Conservation (phyloP, 2,329 filamentous ascomycete species). For the Aspergillus bombycis region DNA sequence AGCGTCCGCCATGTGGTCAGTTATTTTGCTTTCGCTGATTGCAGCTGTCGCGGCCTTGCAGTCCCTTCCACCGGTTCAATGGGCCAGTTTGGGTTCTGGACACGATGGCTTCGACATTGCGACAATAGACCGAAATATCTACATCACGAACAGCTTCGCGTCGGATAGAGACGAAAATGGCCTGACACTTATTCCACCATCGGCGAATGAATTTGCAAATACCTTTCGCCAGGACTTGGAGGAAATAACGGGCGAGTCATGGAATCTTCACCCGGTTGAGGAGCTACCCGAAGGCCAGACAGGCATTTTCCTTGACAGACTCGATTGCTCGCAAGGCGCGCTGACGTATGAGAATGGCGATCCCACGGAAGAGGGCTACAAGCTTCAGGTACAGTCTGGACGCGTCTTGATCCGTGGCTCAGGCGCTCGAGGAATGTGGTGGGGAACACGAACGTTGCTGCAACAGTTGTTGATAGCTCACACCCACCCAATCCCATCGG, state of each 20-base stretch:
- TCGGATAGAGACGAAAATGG: constrained; percentile 47
- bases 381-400: constrained; percentile 41
- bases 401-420: constrained; percentile 54
- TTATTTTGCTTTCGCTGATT: not conserved
- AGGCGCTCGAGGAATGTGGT: constrained; percentile 60
- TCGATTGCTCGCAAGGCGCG: constrained; percentile 16
- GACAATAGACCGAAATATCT: constrained; percentile 27
- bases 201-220: constrained; percentile 52
- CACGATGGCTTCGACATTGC: not conserved
- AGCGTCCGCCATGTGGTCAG: constrained; percentile 1
- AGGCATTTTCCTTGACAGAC: constrained; percentile 49
- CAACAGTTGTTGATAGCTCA: constrained; percentile 50
- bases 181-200: constrained; percentile 56
- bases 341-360: constrained; percentile 54
- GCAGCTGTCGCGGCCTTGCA: constrained; percentile 4
- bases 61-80: constrained; percentile 5
- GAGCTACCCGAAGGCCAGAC: constrained; percentile 33
- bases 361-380: constrained; percentile 55
- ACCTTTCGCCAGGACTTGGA: constrained; percentile 52
- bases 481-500: constrained; percentile 44
- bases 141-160: constrained; percentile 47
- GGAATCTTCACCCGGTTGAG: constrained; percentile 46
- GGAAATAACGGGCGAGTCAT: constrained; percentile 44
- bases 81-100: not conserved
- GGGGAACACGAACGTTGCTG: constrained; percentile 60